phyloP scores from a whole-genome alignment of 2,329 filamentous ascomycete genomes.

The Ceratocystis albifundus region DNA sequence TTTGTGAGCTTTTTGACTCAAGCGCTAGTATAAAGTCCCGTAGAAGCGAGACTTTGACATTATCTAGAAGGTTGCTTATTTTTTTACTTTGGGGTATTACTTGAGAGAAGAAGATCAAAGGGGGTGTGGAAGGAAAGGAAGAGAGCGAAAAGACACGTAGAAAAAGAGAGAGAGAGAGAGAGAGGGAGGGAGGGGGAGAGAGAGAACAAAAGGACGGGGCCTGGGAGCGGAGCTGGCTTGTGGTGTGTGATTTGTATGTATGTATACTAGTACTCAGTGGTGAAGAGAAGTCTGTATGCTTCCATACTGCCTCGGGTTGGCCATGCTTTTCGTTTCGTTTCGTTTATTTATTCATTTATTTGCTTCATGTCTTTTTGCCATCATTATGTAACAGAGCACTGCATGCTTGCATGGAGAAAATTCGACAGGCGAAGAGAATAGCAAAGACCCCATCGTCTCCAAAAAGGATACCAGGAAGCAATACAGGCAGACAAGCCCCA shows the following conservation, averaged over 20 bases:
- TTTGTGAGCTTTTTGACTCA: constrained; percentile 1
- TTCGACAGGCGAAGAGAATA: too few relatives aligned
- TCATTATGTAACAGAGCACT: background rate
- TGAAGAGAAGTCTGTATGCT: background rate
- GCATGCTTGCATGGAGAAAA: background rate
- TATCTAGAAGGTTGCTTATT: constrained; percentile 1
- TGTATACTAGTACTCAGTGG: too few relatives aligned
- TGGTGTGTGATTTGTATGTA: background rate
- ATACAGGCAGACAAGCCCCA: too few relatives aligned
- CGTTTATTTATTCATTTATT: background rate
- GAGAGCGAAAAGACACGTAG: background rate
- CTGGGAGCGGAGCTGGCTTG: background rate
- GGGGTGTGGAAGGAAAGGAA: background rate
- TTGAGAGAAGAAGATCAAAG: background rate
- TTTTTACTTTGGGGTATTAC: constrained; percentile 4
- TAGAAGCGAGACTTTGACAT: background rate
- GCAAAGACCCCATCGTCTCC: too few relatives aligned
- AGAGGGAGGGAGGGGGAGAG: background rate
- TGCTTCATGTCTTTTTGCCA: background rate
- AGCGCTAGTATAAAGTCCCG: background rate
- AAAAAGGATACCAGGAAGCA: too few relatives aligned
- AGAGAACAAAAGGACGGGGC: background rate
- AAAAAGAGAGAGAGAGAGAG: background rate
- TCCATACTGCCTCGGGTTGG: background rate
- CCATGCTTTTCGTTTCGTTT: background rate